A percentile compares a stretch with the other conserved stretches of the same genome.
Conservation (phyloP, 257 asterid genomes). For the Solanum medicagineum region DNA sequence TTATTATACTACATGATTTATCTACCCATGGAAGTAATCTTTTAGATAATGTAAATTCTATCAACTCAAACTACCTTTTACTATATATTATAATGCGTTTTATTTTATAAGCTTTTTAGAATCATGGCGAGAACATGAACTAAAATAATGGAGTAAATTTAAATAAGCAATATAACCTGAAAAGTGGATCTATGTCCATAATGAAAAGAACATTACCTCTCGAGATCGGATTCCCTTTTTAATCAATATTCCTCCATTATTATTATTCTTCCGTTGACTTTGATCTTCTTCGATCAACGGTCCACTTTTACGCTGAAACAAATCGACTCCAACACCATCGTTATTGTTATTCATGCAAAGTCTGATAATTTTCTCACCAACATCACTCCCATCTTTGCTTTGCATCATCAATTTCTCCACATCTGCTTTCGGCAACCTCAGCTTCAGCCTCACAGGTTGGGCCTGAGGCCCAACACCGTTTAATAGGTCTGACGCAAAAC, state of each 20-base stretch:
- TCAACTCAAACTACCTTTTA: neutral
- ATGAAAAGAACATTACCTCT: constrained; percentile 36
- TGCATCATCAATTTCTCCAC: constrained; percentile 67
- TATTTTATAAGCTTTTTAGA: neutral
- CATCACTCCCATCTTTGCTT: constrained; percentile 47
- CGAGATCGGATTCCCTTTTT: constrained; percentile 34
- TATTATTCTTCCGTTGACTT: neutral
- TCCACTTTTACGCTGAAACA: neutral
- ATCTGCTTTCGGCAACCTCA: constrained; percentile 67
- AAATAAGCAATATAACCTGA: neutral
- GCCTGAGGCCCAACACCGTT: neutral
- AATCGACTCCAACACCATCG: neutral
- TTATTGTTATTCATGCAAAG: constrained; percentile 28
- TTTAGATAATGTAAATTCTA: neutral
- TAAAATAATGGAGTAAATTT: neutral
- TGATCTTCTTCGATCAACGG: neutral
- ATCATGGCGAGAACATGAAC: neutral
- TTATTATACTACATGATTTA: neutral
- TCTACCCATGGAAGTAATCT: neutral
- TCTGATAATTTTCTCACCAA: constrained; percentile 42
- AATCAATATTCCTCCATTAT: constrained; percentile 3
- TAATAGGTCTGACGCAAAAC: neutral
- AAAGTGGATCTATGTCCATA: neutral
- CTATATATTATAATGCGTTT: neutral
- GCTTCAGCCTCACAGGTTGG: constrained; percentile 30